Conservation (phyloP, 2,329 filamentous ascomycete genomes). For the Zalaria obscura region DNA sequence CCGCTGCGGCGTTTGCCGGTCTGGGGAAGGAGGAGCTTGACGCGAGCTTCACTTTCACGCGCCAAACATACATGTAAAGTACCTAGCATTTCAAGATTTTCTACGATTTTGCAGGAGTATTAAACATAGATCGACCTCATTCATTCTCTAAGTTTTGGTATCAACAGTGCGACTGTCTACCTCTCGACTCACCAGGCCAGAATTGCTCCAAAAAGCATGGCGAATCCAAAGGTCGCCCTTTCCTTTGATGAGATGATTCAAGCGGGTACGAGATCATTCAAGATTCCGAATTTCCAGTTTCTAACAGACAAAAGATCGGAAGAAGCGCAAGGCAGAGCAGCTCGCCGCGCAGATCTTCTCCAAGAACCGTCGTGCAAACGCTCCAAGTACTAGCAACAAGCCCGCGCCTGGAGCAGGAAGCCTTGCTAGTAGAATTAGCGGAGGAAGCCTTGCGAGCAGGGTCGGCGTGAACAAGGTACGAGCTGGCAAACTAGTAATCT, state of each 20-base stretch:
- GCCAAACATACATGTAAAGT: too few species aligned
- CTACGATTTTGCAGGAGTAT: too few species aligned
- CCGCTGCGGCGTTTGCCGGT: too few species aligned
- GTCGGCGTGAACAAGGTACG: constrained; percentile 59
- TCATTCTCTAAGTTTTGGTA: too few species aligned
- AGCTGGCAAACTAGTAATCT: background rate
- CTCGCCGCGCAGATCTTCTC: constrained; percentile 62
- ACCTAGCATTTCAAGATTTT: too few species aligned
- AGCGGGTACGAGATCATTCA: constrained; percentile 22
- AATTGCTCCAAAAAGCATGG: constrained; percentile 1
- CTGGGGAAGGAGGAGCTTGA: too few species aligned
- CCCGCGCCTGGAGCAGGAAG: constrained; percentile 23
- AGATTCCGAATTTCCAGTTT: background rate
- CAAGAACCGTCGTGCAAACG: constrained; percentile 43
- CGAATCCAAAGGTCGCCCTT: constrained; percentile 15
- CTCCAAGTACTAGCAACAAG: constrained; percentile 29
- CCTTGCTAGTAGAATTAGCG: constrained; percentile 52
- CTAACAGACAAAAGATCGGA: constrained; percentile 36
- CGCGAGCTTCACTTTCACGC: too few species aligned
- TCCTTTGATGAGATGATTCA: constrained; percentile 39
- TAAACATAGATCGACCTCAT: too few species aligned
- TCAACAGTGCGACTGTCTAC: too few species aligned
- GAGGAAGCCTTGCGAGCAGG: constrained; percentile 52
- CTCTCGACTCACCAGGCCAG: too few species aligned
- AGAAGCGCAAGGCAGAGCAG: constrained; percentile 56